Evolutionary conservation across 129 eudicot species (phyloP).

Genomic region (Flaveria sonorensis): DNA sequence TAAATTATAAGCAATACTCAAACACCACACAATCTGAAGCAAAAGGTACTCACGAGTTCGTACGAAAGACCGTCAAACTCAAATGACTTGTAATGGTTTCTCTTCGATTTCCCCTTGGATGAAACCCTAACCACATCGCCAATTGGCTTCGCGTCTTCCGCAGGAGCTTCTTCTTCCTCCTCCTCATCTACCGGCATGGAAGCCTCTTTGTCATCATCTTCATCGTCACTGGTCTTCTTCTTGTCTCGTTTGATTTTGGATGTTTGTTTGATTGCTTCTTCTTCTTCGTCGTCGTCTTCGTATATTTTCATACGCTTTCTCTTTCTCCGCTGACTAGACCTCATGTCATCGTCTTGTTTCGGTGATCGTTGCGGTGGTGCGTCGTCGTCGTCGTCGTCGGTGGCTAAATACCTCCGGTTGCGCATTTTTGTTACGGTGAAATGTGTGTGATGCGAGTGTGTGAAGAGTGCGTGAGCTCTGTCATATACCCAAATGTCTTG

Average conservation of each 20-base stretch:
- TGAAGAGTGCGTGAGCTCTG: conserved; percentile 15
- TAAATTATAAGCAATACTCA: background rate
- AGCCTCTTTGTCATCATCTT: conserved; percentile 28
- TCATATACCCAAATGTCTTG: background rate
- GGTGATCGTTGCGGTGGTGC: conserved; percentile 22
- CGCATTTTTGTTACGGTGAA: conserved; percentile 29
- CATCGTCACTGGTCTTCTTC: conserved; percentile 15
- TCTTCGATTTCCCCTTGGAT: conserved; percentile 44
- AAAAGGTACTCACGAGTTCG: conserved; percentile 41
- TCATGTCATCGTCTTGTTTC: conserved; percentile 2
- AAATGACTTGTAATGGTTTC: conserved; percentile 43
- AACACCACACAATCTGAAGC: too few species aligned
- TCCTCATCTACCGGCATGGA: conserved; percentile 30
- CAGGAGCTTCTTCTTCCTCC: conserved; percentile 40
- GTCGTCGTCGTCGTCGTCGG: conserved; percentile 38
- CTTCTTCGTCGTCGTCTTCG: conserved; percentile 49
- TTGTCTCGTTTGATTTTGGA: conserved; percentile 27
- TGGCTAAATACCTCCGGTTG: conserved; percentile 32
- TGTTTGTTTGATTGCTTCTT: conserved; percentile 26
- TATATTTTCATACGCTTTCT: conserved; percentile 45
- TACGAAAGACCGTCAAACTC: conserved; percentile 51
- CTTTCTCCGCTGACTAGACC: conserved; percentile 36
- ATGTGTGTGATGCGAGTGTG: background rate
- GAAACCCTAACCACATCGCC: conserved; percentile 53
- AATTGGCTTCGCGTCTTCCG: conserved; percentile 52